A percentile compares a stretch with the other conserved stretches of the same genome.
Evolutionary conservation across 2,329 filamentous ascomycete genomes (phyloP).

Genomic region (Sporothrix mexicana): DNA sequence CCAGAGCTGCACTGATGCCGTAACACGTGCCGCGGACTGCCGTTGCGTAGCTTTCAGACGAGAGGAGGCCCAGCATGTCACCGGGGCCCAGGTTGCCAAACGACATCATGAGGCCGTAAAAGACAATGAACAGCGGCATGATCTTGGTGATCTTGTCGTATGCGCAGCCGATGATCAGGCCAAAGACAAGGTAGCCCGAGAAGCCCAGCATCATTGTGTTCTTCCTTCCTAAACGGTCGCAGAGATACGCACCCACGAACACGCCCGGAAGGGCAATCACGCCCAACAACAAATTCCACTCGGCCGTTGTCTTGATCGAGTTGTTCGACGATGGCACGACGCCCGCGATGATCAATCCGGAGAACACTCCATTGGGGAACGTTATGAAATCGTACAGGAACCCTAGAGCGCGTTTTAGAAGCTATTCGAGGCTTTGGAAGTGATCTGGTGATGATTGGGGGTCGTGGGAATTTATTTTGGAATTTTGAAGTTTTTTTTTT

Average conservation of each 20-base stretch:
- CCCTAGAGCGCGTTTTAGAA: conserved; percentile 42
- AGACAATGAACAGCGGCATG: conserved; percentile 56
- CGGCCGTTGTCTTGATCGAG: conserved; percentile 39
- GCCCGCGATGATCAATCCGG: conserved; percentile 55
- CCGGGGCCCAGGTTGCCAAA: conserved; percentile 56
- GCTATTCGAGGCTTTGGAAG: background rate
- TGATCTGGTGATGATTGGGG: background rate
- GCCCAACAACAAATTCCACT: conserved; percentile 42
- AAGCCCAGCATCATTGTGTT: conserved; percentile 40
- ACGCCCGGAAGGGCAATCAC: conserved; percentile 40
- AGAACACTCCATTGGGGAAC: conserved; percentile 62
- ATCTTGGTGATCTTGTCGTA: conserved; percentile 54
- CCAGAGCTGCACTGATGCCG: conserved; percentile 56
- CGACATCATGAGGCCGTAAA: conserved; percentile 58
- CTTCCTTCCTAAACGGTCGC: conserved; percentile 40
- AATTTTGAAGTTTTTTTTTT: too few species aligned
- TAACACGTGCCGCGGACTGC: conserved; percentile 57
- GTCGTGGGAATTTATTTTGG: too few species aligned
- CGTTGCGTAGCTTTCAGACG: conserved; percentile 57
- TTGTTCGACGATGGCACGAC: conserved; percentile 37
- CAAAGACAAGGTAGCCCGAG: conserved; percentile 40
- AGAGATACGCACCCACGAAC: conserved; percentile 33
- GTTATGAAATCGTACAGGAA: conserved; percentile 62
- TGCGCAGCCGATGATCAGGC: conserved; percentile 37
- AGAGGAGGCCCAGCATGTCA: conserved; percentile 55